These are phyloP conservation scores for Triticum urartu DNA, from an alignment of 176 grass and related monocot species.

Conservation along the genomic window DNA sequence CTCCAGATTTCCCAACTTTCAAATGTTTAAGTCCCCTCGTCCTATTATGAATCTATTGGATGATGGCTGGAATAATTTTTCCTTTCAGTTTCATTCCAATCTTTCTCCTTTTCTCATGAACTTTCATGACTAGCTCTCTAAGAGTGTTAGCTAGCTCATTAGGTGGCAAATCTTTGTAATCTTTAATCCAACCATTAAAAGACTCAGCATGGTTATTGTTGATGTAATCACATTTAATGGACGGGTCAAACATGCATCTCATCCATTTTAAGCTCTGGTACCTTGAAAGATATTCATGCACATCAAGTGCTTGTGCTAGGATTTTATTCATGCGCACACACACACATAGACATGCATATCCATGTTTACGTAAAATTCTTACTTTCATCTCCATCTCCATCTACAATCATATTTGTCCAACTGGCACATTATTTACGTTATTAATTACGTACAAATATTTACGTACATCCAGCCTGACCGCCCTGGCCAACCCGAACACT, in stretches of 20 bases:
- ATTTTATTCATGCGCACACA: neutral
- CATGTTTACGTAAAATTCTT: too few species aligned
- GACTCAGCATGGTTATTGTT: neutral
- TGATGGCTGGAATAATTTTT: too few species aligned
- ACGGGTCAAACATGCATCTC: neutral
- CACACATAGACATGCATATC: too few species aligned
- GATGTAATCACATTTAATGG: neutral
- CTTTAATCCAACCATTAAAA: neutral
- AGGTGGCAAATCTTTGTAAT: neutral
- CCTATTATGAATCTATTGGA: too few species aligned
- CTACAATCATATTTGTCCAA: too few species aligned
- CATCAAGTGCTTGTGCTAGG: neutral
- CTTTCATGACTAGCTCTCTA: neutral
- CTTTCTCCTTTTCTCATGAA: neutral
- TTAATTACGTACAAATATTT: too few species aligned
- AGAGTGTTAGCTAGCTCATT: neutral
- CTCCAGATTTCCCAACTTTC: too few species aligned
- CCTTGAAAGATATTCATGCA: neutral
- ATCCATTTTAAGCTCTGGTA: neutral
- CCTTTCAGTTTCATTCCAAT: neutral
- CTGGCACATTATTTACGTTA: too few species aligned
- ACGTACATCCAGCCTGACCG: too few species aligned
- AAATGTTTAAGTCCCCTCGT: too few species aligned
- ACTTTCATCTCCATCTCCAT: too few species aligned
- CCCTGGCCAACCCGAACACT: too few species aligned